Base-by-base conservation (phyloP, 2,329 filamentous ascomycete species). In the Leptodontidium sp. region DNA sequence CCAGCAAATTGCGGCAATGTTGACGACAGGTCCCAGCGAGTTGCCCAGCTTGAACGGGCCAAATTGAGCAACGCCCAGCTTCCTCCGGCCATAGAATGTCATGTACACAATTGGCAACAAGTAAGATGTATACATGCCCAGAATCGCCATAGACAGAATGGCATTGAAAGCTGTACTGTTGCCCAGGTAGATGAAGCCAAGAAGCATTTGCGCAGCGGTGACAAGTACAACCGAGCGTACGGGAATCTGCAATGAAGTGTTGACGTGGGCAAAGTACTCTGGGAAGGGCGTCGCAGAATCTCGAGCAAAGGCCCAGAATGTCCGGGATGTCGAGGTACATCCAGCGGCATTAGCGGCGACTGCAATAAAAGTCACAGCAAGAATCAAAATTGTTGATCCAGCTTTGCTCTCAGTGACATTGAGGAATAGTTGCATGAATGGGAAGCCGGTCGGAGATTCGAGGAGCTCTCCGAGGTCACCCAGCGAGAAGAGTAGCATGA, bases 131-230 rank as follows among this genome's bases (percentile, higher is more conserved):
- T 85, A 84, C 62, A 84, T 72, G 2, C 80, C 79, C 3, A 83
- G 79, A 50, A 84, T 80, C 0, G 80, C 76, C 78, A 84, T 81
- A 1, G 82, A 80, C 0, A 83, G 79, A 68, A 84, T 83, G 7
- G 83, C 82, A 63, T 80, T 82, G 61, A 85, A 85, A 0, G 83
- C 83, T 12, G 84, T 83, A 15, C 79, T 79, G 0, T 82, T 83
- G 0, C 82, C 83, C 0, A 84, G 77, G 66, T 84, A 85, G 4
- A 85, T 76, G 1, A 84, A 78, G 1, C 82, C 83, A 53, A 85
- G 84, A 15, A 82, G 71, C 26, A 81, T 77, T 68, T 84, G 82
- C 70, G 84, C 81, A 4, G 79, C 71, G n/a, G 78, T 81, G n/a
- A 80, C 77, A 7, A 81, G 69, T 4, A 83, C 26, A 15, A 85